Evolutionary conservation across 2,329 filamentous ascomycete species (phyloP).

Genomic region (Lecanicillium sp.): DNA sequence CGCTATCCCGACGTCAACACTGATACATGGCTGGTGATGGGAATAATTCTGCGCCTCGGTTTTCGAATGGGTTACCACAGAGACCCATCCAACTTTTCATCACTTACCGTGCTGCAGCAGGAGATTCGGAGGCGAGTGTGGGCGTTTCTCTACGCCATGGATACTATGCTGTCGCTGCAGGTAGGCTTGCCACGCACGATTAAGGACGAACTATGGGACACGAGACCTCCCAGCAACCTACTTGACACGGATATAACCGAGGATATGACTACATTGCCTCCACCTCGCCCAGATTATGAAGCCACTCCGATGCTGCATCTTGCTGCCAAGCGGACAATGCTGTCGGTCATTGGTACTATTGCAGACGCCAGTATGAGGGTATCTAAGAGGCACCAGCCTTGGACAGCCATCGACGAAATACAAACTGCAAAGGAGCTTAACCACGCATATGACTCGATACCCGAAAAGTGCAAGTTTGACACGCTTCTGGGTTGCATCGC

Average conservation of each 20-base stretch:
- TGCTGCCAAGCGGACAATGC: slow-evolving; percentile 19
- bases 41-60: slow-evolving; percentile 34
- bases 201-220: slow-evolving; percentile 14
- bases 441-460: slow-evolving; percentile 2
- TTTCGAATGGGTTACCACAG: slow-evolving; percentile 41
- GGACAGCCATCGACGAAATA: not conserved
- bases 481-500: slow-evolving; percentile 4
- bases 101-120: slow-evolving; percentile 33
- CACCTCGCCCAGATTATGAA: slow-evolving; percentile 12
- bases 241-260: slow-evolving; percentile 13
- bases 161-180: slow-evolving; percentile 37
- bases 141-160: slow-evolving; percentile 34
- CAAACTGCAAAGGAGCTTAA: not conserved
- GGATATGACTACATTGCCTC: slow-evolving; percentile 9
- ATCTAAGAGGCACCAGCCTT: not conserved
- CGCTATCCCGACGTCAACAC: slow-evolving; percentile 21
- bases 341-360: slow-evolving; percentile 12
- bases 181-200: slow-evolving; percentile 42
- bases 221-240: slow-evolving; percentile 14
- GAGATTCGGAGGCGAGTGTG: slow-evolving; percentile 42
- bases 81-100: slow-evolving; percentile 30
- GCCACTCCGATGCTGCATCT: slow-evolving; percentile 16
- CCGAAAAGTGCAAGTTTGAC: slow-evolving; percentile 4
- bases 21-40: slow-evolving; percentile 36
- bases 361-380: slow-evolving; percentile 5